A percentile compares a stretch with the other conserved stretches of the same genome.
Evolutionary conservation across 306 rosid species (phyloP).

Genomic region (Lithocarpus polystachyus): DNA sequence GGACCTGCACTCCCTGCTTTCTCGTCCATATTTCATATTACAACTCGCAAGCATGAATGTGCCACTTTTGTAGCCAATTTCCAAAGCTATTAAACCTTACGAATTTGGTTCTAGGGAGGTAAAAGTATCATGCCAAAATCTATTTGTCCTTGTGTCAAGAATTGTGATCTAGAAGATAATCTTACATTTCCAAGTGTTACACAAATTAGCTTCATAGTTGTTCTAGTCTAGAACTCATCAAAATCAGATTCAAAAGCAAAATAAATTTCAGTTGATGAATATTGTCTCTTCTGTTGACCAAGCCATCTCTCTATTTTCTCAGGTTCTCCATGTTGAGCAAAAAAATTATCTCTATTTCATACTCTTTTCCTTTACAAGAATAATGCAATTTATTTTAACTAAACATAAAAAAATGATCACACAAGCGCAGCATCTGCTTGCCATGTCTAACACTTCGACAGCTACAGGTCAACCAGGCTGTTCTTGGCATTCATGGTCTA

Average conservation of each 20-base stretch:
- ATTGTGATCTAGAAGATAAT: neutral
- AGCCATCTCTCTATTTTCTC: neutral
- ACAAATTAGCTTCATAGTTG: neutral
- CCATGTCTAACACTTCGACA: slow-evolving; percentile 26
- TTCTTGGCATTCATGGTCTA: slow-evolving; percentile 66
- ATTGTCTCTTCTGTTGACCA: neutral
- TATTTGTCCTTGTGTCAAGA: neutral
- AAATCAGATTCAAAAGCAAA: neutral
- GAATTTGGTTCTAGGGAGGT: neutral
- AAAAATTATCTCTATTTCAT: neutral
- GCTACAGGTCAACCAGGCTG: slow-evolving; percentile 83
- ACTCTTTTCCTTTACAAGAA: neutral
- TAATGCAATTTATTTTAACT: neutral
- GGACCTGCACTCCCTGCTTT: neutral
- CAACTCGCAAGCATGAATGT: neutral
- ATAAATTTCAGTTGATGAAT: neutral
- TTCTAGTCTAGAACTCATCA: neutral
- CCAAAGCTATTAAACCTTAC: neutral
- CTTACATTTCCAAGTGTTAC: neutral
- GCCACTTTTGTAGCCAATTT: neutral
- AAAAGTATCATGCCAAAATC: neutral
- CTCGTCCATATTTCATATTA: neutral
- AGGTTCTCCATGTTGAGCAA: neutral
- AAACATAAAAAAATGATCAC: neutral
- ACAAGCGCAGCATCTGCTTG: neutral